Percentiles rank a stretch among this genome's conserved stretches.
Evolutionary conservation across 768 basidiomycete genomes (phyloP).

Genomic region (Xerocomus brunneocitrinus): DNA sequence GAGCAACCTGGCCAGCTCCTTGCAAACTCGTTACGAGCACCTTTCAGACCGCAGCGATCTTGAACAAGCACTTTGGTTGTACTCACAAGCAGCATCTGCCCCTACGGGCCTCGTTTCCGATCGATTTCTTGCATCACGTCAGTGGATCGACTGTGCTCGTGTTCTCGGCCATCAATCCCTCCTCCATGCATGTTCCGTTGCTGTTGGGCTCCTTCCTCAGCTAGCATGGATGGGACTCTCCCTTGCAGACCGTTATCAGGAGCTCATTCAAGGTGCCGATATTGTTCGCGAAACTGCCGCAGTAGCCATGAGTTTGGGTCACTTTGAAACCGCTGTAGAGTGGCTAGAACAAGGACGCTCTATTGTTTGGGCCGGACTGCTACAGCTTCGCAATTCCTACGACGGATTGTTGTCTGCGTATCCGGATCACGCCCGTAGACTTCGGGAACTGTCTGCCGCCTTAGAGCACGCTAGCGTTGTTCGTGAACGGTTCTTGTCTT

Average conservation of each 20-base stretch:
- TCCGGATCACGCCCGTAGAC: not conserved
- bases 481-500: not conserved
- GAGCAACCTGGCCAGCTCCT: too few relatives aligned
- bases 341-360: not conserved
- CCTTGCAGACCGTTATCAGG: not conserved
- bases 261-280: not conserved
- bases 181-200: not conserved
- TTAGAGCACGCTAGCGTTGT: not conserved
- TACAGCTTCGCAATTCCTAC: not conserved
- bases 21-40: too few relatives aligned
- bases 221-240: not conserved
- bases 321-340: not conserved
- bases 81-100: not conserved
- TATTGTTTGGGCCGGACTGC: not conserved
- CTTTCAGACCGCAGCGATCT: not conserved
- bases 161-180: not conserved
- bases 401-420: not conserved
- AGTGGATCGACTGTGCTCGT: not conserved
- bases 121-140: not conserved
- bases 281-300: not conserved
- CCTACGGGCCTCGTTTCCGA: not conserved
- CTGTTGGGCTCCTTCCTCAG: not conserved
- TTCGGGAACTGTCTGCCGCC: not conserved
- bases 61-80: not conserved
- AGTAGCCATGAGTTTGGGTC: not conserved